These are phyloP conservation scores for Alternaria atra DNA, from an alignment of 2,329 filamentous ascomycete genomes.

Conservation along the genomic window DNA sequence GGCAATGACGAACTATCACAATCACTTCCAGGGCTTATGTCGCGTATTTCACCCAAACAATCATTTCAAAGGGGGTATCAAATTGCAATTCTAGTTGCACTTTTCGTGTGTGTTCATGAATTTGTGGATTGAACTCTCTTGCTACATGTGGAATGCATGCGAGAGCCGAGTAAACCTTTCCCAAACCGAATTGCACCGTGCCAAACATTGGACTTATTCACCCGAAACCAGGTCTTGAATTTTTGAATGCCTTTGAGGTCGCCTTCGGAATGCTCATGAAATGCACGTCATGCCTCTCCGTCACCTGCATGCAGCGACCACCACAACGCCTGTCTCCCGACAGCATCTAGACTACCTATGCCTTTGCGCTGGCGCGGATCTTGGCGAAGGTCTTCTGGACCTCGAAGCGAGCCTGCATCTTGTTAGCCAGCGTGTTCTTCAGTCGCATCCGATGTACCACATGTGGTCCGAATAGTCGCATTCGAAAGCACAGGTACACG, in stretches of 20 bases:
- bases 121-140: slow-evolving; percentile 51
- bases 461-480: background rate
- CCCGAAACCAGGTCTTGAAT: slow-evolving; percentile 50
- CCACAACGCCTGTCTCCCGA: slow-evolving; percentile 41
- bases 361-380: slow-evolving; percentile 62
- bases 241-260: slow-evolving; percentile 50
- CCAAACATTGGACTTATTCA: slow-evolving; percentile 49
- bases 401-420: slow-evolving; percentile 80
- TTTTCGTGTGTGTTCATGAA: slow-evolving; percentile 49
- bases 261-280: slow-evolving; percentile 51
- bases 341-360: slow-evolving; percentile 46
- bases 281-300: slow-evolving; percentile 50
- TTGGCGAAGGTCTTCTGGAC: slow-evolving; percentile 96
- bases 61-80: slow-evolving; percentile 42
- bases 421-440: slow-evolving; percentile 28
- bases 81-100: slow-evolving; percentile 45
- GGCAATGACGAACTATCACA: slow-evolving; percentile 17
- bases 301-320: slow-evolving; percentile 43
- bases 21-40: background rate
- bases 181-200: slow-evolving; percentile 53
- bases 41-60: slow-evolving; percentile 3
- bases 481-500: background rate
- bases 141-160: slow-evolving; percentile 51
- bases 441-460: background rate
- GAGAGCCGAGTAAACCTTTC: slow-evolving; percentile 52